These are phyloP conservation scores for Nitzschia sp. DNA, from an alignment of 108 stramenopile genomes.

Conservation along the genomic window DNA sequence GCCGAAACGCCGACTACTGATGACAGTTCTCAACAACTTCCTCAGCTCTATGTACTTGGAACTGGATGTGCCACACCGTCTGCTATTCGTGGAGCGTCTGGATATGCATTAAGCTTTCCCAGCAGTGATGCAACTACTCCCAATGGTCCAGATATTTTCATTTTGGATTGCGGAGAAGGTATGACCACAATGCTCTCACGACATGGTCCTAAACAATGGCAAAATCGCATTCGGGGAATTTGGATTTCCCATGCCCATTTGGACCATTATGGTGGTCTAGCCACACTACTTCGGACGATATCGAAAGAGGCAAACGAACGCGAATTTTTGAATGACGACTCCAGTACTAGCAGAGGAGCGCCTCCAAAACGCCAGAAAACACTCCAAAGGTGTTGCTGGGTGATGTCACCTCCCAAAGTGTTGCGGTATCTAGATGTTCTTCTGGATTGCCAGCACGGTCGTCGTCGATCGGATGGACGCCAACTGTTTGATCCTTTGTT, in stretches of 20 bases:
- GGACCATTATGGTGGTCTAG: constrained; percentile 80
- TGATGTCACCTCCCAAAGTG: constrained; percentile 28
- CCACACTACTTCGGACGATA: constrained; percentile 34
- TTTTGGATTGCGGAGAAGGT: constrained; percentile 83
- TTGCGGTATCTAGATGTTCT: constrained; percentile 41
- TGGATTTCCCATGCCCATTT: constrained; percentile 88
- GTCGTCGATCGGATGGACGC: not conserved
- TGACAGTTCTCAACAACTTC: not conserved
- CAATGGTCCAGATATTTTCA: constrained; percentile 17
- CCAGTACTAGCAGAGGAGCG: not conserved
- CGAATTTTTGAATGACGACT: constrained; percentile 3
- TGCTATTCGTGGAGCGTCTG: constrained; percentile 67
- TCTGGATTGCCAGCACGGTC: constrained; percentile 23
- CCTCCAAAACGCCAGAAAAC: constrained; percentile 6
- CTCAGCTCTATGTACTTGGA: constrained; percentile 59
- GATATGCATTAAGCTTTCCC: constrained; percentile 63
- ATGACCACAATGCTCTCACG: constrained; percentile 56
- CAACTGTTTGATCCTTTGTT: constrained; percentile 15
- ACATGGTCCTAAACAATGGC: constrained; percentile 29
- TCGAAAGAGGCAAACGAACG: not conserved
- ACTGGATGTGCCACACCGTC: constrained; percentile 90
- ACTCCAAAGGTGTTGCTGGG: constrained; percentile 8
- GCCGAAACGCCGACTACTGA: not conserved
- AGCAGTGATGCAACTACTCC: not conserved
- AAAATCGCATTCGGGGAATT: constrained; percentile 48